Conservation (phyloP, 495 filamentous ascomycete species). For the Neurospora intermedia region DNA sequence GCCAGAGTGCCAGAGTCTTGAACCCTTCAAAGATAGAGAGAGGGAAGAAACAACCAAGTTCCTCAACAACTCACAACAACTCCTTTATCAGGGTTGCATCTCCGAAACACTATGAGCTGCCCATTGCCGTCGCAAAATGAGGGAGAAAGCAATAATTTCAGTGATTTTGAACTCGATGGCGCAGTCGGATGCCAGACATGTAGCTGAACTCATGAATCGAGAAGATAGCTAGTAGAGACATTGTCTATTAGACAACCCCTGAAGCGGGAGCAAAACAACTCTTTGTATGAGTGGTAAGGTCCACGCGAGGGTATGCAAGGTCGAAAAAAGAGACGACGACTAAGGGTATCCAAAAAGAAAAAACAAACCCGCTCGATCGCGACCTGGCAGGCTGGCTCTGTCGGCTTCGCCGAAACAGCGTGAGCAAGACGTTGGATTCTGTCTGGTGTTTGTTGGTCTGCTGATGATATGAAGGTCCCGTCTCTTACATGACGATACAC, state of each 20-base stretch:
- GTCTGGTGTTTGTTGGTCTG: background rate
- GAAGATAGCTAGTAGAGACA: background rate
- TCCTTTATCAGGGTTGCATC: background rate
- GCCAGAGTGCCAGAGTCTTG: background rate
- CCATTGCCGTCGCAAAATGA: background rate
- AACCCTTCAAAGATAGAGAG: background rate
- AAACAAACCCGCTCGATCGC: background rate
- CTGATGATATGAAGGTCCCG: background rate
- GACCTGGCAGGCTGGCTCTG: background rate
- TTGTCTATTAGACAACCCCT: background rate
- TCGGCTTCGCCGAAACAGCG: background rate
- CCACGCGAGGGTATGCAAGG: background rate
- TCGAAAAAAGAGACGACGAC: background rate
- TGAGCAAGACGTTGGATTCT: background rate
- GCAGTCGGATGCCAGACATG: too few species aligned
- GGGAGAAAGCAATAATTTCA: background rate
- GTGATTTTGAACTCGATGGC: background rate
- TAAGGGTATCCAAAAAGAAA: background rate
- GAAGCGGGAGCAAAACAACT: background rate
- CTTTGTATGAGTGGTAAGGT: background rate
- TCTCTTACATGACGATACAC: conserved; percentile 47
- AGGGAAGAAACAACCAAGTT: background rate
- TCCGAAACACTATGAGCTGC: background rate
- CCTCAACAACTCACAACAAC: background rate
- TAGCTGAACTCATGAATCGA: too few species aligned